A percentile compares a stretch with the other conserved stretches of the same genome.
These are phyloP conservation scores for Aspergillus asperescens DNA, from an alignment of 495 filamentous ascomycete genomes.

Conservation along the genomic window DNA sequence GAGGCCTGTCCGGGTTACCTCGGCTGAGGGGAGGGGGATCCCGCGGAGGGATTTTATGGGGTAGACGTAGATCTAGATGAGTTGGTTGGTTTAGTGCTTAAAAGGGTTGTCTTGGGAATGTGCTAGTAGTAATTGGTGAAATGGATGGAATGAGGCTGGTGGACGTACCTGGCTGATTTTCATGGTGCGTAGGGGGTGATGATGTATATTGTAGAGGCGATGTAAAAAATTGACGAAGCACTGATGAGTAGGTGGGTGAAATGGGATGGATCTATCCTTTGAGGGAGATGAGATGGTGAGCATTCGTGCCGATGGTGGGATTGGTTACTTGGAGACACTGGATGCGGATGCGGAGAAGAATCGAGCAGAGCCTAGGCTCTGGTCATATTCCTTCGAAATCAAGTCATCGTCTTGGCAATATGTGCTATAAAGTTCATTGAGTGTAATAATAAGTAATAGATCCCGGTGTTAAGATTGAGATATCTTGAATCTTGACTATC, in stretches of 20 bases:
- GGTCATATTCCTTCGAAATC: too few relatives aligned
- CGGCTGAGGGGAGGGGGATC: slow-evolving; percentile 50
- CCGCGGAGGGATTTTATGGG: slow-evolving; percentile 82
- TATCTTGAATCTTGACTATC: neutral
- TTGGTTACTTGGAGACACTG: slow-evolving; percentile 1
- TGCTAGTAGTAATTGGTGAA: neutral
- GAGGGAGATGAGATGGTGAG: neutral
- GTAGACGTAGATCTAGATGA: slow-evolving; percentile 69
- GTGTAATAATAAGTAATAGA: too few relatives aligned
- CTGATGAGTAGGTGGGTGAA: neutral
- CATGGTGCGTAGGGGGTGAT: slow-evolving; percentile 15
- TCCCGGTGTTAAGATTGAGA: too few relatives aligned
- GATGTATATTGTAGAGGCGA: slow-evolving; percentile 3
- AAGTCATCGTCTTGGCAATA: neutral
- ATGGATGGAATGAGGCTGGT: neutral
- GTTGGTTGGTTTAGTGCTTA: neutral
- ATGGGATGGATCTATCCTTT: neutral
- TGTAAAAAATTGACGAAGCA: neutral
- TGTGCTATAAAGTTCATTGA: neutral
- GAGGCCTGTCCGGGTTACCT: slow-evolving; percentile 62
- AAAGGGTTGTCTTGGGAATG: neutral
- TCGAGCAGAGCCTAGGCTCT: too few relatives aligned
- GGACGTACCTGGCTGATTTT: slow-evolving; percentile 40
- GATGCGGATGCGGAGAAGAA: slow-evolving; percentile 4
- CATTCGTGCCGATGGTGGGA: neutral